Conservation (phyloP, 805 yeast genomes). For the Pichia ethanolica region DNA sequence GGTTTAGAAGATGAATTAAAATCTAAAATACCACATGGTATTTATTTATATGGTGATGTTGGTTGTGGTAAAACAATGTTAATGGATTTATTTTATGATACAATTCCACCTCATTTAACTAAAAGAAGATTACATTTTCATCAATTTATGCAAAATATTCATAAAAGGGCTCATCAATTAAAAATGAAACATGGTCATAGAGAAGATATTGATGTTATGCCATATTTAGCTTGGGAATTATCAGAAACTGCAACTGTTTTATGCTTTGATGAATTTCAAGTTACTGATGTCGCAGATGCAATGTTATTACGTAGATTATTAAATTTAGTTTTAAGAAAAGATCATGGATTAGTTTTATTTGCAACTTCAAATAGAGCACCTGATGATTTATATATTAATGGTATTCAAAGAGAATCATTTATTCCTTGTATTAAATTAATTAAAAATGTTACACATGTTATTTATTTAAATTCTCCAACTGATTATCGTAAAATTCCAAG, state of each 20-base stretch:
- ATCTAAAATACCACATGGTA: slow-evolving; percentile 60
- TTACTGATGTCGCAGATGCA: slow-evolving; percentile 97
- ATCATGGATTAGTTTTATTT: slow-evolving; percentile 79
- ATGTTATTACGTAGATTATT: slow-evolving; percentile 81
- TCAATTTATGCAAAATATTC: slow-evolving; percentile 92
- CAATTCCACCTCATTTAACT: slow-evolving; percentile 70
- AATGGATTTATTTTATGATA: slow-evolving; percentile 88
- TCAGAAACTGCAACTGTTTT: slow-evolving; percentile 69
- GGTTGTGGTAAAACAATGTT: slow-evolving; percentile 99
- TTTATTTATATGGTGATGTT: slow-evolving; percentile 92
- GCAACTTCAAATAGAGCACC: slow-evolving; percentile 96
- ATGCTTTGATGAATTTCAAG: slow-evolving; percentile 97
- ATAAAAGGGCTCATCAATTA: slow-evolving; percentile 76
- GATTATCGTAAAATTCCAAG: slow-evolving; percentile 87
- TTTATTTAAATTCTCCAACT: slow-evolving; percentile 80
- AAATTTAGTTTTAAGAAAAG: slow-evolving; percentile 55
- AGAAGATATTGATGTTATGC: slow-evolving; percentile 71
- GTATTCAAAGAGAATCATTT: slow-evolving; percentile 86
- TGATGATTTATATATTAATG: slow-evolving; percentile 85
- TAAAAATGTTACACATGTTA: slow-evolving; percentile 66
- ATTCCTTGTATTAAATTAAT: slow-evolving; percentile 85
- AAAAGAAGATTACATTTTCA: slow-evolving; percentile 88
- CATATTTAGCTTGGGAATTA: slow-evolving; percentile 74
- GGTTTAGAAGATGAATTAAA: not conserved
- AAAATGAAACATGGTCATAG: slow-evolving; percentile 56